Evolutionary conservation across 495 filamentous ascomycete species (phyloP).

Genomic region (Xylaria cubensis): DNA sequence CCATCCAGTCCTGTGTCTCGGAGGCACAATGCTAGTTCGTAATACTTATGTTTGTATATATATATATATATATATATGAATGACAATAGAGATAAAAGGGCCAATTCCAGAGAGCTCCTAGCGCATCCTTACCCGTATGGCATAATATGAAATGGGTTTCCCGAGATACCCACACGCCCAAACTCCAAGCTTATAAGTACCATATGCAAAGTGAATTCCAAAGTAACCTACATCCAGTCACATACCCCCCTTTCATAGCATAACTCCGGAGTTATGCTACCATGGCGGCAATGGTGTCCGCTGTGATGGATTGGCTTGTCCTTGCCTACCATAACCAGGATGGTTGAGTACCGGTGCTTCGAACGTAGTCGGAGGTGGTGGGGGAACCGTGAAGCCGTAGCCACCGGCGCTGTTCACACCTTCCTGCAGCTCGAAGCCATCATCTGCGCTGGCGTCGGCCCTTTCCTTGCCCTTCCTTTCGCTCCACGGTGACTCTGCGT

Average conservation of each 20-base stretch:
- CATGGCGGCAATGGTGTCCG: slow-evolving; percentile 16
- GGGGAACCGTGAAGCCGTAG: slow-evolving; percentile 22
- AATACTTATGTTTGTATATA: not conserved
- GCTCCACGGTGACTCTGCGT: slow-evolving; percentile 25
- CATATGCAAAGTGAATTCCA: slow-evolving; percentile 5
- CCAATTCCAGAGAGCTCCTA: not conserved
- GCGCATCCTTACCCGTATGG: slow-evolving; percentile 1
- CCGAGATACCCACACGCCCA: slow-evolving; percentile 13
- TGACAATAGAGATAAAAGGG: slow-evolving; percentile 2
- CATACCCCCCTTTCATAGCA: not conserved
- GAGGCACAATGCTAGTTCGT: not conserved
- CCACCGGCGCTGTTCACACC: slow-evolving; percentile 33
- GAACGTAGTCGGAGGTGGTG: slow-evolving; percentile 15
- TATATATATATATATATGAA: not conserved
- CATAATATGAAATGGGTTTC: slow-evolving; percentile 1
- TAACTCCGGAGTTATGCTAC: not conserved
- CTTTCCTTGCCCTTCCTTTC: slow-evolving; percentile 42
- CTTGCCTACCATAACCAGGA: slow-evolving; percentile 40
- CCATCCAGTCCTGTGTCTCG: not conserved
- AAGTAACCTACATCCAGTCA: not conserved
- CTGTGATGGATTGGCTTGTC: slow-evolving; percentile 8
- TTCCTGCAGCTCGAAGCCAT: slow-evolving; percentile 32
- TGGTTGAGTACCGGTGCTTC: slow-evolving; percentile 37
- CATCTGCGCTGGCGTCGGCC: slow-evolving; percentile 39
- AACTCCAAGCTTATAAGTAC: slow-evolving; percentile 35